Percentiles rank a stretch among this genome's conserved stretches.
Conservation (phyloP, 176 grass and related monocot species). For the Poa pratensis region DNA sequence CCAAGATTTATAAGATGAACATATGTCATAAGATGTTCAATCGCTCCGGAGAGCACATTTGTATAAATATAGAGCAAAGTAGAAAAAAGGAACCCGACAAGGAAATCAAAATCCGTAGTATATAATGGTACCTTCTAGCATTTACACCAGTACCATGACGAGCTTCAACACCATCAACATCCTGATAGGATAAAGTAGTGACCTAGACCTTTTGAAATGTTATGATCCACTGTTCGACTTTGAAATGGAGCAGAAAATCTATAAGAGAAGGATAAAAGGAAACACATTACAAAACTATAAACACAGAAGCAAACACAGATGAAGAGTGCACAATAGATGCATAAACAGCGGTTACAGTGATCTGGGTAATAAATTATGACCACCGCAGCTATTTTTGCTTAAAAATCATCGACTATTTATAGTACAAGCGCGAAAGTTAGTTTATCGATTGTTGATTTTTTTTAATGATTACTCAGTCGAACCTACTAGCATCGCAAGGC, state of each 20-base stretch:
- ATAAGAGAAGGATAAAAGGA: slow-evolving; percentile 19
- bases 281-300: slow-evolving; percentile 29
- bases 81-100: slow-evolving; percentile 7
- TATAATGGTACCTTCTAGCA: slow-evolving; percentile 55
- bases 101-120: slow-evolving; percentile 26
- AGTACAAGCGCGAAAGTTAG: slow-evolving; percentile 25
- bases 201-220: slow-evolving; percentile 60
- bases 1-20: background rate
- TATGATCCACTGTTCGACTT: slow-evolving; percentile 50
- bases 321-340: background rate
- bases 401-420: slow-evolving; percentile 14
- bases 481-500: slow-evolving; percentile 8
- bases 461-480: background rate
- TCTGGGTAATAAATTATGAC: slow-evolving; percentile 5
- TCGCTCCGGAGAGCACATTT: slow-evolving; percentile 5
- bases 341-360: slow-evolving; percentile 19
- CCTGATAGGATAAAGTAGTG: slow-evolving; percentile 51
- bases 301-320: background rate
- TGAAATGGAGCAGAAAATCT: slow-evolving; percentile 46
- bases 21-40: slow-evolving; percentile 23
- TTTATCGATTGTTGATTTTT: background rate
- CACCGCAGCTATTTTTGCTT: slow-evolving; percentile 1
- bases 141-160: slow-evolving; percentile 33
- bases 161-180: slow-evolving; percentile 52
- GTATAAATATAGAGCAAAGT: background rate